These are phyloP conservation scores for Elaphomyces granulatus DNA, from an alignment of 495 filamentous ascomycete genomes.

Conservation along the genomic window DNA sequence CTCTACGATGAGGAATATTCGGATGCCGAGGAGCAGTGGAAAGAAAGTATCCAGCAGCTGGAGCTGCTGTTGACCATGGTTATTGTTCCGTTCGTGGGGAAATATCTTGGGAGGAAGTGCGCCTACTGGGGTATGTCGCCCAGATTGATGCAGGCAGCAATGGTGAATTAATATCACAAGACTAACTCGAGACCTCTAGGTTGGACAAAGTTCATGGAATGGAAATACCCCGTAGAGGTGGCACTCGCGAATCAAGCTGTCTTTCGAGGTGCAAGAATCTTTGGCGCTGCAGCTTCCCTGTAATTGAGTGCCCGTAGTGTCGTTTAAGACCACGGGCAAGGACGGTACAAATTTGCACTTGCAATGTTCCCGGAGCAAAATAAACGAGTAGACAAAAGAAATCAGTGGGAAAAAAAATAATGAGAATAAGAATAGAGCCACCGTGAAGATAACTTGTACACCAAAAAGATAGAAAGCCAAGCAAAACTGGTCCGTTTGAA, in stretches of 20 bases:
- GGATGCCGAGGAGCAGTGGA: constrained; percentile 89
- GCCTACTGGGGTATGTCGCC: constrained; percentile 75
- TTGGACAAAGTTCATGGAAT: constrained; percentile 62
- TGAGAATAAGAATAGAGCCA: too few species aligned
- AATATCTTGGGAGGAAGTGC: constrained; percentile 83
- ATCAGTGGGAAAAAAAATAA: too few species aligned
- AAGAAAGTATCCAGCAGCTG: constrained; percentile 79
- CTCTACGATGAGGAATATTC: constrained; percentile 37
- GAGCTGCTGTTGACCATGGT: constrained; percentile 90
- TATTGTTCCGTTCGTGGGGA: constrained; percentile 79
- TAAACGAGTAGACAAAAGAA: too few species aligned
- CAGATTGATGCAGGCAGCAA: neutral
- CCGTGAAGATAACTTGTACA: too few species aligned
- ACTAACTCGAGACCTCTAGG: too few species aligned
- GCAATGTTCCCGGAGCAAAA: too few species aligned
- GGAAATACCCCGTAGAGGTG: constrained; percentile 59
- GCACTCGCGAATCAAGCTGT: constrained; percentile 38
- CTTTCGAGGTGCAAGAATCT: constrained; percentile 54
- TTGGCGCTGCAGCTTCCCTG: constrained; percentile 55
- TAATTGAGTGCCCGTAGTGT: too few species aligned
- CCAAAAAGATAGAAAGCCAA: too few species aligned
- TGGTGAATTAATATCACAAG: neutral
- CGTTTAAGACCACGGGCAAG: too few species aligned
- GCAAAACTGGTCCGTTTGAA: too few species aligned
- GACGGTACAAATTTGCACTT: too few species aligned